Evolutionary conservation across 1,284 basidiomycete genomes (phyloP).

Genomic region (Phylloboletellus chloephorus): DNA sequence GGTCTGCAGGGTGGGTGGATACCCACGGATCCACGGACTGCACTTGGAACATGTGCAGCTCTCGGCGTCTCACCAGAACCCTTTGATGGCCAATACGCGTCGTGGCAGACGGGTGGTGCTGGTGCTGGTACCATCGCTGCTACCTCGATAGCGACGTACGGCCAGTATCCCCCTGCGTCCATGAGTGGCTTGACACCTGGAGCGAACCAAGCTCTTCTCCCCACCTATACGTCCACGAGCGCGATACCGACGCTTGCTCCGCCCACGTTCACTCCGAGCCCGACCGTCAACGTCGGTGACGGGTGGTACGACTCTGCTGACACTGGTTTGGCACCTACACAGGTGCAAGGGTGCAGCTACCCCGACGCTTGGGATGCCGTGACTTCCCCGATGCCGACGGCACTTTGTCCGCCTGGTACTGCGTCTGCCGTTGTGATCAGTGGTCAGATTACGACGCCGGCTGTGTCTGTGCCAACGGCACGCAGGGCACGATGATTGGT

Average conservation of each 20-base stretch:
- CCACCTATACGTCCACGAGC: constrained; percentile 69
- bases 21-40: constrained; percentile 68
- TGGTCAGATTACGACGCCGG: constrained; percentile 4
- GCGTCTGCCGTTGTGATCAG: constrained; percentile 6
- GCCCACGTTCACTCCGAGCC: constrained; percentile 51
- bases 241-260: constrained; percentile 51
- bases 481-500: constrained; percentile 7
- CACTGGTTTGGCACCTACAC: constrained; percentile 48
- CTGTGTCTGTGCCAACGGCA: constrained; percentile 4
- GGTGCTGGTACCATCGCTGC: constrained; percentile 61
- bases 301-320: constrained; percentile 72
- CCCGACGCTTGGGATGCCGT: constrained; percentile 58
- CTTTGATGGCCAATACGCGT: constrained; percentile 55
- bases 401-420: constrained; percentile 41
- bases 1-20: constrained; percentile 79
- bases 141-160: constrained; percentile 41
- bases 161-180: constrained; percentile 53
- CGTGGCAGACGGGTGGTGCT: constrained; percentile 76
- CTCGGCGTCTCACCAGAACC: constrained; percentile 41
- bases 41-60: constrained; percentile 59
- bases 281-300: constrained; percentile 50
- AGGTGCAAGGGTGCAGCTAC: constrained; percentile 59
- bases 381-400: constrained; percentile 41
- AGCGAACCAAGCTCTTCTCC: constrained; percentile 34
- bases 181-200: constrained; percentile 24